Conservation (phyloP, 345 rosid species). For the Eucalyptus pumila region DNA sequence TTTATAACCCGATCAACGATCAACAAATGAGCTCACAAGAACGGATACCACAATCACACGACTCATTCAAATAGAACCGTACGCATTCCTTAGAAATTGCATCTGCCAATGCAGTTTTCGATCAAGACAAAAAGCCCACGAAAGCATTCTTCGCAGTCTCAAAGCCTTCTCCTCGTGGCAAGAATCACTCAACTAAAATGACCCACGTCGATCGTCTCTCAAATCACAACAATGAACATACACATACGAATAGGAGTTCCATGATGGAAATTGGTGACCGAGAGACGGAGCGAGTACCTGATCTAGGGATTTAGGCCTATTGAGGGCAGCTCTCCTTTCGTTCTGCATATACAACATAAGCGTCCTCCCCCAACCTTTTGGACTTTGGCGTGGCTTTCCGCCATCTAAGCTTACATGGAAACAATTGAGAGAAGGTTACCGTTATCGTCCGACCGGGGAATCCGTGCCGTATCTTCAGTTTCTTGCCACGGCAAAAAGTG, state of each 20-base stretch:
- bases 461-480: not conserved
- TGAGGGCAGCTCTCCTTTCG: conserved; percentile 55
- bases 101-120: not conserved
- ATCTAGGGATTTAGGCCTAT: conserved; percentile 76
- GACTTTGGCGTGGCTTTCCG: conserved; percentile 9
- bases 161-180: not conserved
- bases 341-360: conserved; percentile 41
- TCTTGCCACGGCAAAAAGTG: not conserved
- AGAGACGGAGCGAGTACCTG: conserved; percentile 24
- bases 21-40: not conserved
- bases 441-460: not conserved
- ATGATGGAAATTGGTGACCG: not conserved
- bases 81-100: not conserved
- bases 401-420: conserved; percentile 8
- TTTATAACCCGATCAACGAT: not conserved
- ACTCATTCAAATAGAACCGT: not conserved
- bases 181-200: not conserved
- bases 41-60: not conserved
- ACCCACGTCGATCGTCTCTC: not conserved
- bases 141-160: not conserved
- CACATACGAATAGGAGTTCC: not conserved
- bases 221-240: not conserved
- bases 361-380: conserved; percentile 28
- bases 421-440: not conserved
- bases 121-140: not conserved